Evolutionary conservation across 2,329 filamentous ascomycete genomes (phyloP).

Genomic region (Ophiostoma ips): DNA sequence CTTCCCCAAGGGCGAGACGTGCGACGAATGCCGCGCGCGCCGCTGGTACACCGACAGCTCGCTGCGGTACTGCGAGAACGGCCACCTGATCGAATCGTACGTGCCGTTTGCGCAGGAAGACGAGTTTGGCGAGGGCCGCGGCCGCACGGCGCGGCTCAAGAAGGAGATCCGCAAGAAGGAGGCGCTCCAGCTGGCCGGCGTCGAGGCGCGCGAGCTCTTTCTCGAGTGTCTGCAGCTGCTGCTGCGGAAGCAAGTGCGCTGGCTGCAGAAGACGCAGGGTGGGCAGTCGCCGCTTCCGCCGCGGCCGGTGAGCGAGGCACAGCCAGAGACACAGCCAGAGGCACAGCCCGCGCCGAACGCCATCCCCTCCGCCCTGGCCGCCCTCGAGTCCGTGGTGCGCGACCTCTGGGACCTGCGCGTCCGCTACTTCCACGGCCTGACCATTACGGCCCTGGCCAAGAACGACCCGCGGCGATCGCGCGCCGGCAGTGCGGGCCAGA

Average conservation of each 20-base stretch:
- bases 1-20: constrained; percentile 39
- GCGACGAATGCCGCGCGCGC: constrained; percentile 54
- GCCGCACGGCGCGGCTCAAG: constrained; percentile 40
- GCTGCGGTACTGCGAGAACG: constrained; percentile 63
- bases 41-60: constrained; percentile 64
- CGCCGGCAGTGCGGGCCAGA: constrained; percentile 2
- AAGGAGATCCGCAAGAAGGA: constrained; percentile 42
- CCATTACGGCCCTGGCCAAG: constrained; percentile 22
- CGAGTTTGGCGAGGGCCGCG: constrained; percentile 44
- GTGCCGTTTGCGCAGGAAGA: constrained; percentile 46
- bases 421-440: constrained; percentile 40
- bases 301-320: too few species aligned
- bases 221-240: constrained; percentile 75
- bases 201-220: constrained; percentile 61
- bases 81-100: constrained; percentile 55
- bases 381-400: constrained; percentile 65
- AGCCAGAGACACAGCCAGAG: constrained; percentile 17
- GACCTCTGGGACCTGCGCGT: constrained; percentile 74
- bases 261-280: constrained; percentile 53
- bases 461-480: constrained; percentile 1
- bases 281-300: constrained; percentile 26
- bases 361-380: constrained; percentile 29
- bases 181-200: constrained; percentile 45
- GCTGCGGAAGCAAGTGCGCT: constrained; percentile 65
- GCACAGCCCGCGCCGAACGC: not conserved